These are phyloP conservation scores for Geotrichum aggregatum DNA, from an alignment of 1,139 yeast genomes.

Conservation along the genomic window DNA sequence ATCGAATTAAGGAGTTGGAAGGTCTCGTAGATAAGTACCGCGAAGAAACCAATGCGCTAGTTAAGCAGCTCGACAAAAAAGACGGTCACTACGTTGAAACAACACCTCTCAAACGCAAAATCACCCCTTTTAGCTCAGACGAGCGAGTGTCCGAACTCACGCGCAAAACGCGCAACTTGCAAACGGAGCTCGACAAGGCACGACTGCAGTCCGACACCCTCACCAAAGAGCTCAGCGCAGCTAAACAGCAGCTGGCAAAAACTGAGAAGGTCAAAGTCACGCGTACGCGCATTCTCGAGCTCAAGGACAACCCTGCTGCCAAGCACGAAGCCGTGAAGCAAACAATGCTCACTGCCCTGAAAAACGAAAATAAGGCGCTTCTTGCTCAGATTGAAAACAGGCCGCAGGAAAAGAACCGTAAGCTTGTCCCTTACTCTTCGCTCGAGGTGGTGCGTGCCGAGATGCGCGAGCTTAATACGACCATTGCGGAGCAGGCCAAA, in stretches of 20 bases:
- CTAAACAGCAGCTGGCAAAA: conserved; percentile 43
- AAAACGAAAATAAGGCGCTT: conserved; percentile 60
- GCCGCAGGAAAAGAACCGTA: conserved; percentile 26
- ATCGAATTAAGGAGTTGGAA: conserved; percentile 46
- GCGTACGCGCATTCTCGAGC: conserved; percentile 51
- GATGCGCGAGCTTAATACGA: conserved; percentile 46
- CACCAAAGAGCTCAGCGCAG: conserved; percentile 29
- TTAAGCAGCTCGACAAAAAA: conserved; percentile 39
- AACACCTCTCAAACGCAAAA: conserved; percentile 19
- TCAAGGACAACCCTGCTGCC: conserved; percentile 64
- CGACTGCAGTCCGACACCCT: conserved; percentile 27
- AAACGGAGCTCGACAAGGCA: conserved; percentile 30
- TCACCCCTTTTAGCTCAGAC: conserved; percentile 29
- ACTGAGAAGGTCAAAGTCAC: conserved; percentile 34
- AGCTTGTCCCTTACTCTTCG: conserved; percentile 55
- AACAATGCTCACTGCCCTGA: conserved; percentile 49
- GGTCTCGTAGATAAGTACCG: conserved; percentile 56
- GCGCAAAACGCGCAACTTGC: conserved; percentile 33
- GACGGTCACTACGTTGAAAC: conserved; percentile 27
- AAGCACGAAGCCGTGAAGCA: conserved; percentile 62
- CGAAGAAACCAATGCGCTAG: conserved; percentile 48
- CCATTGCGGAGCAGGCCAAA: conserved; percentile 54
- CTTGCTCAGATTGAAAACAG: conserved; percentile 30
- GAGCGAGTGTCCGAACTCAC: conserved; percentile 40
- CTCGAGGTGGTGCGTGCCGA: conserved; percentile 64